Evolutionary conservation across 2,329 filamentous ascomycete genomes (phyloP), one percentile per base, ranked within the genome.

Genomic region (Hymenoscyphus repandus): DNA sequence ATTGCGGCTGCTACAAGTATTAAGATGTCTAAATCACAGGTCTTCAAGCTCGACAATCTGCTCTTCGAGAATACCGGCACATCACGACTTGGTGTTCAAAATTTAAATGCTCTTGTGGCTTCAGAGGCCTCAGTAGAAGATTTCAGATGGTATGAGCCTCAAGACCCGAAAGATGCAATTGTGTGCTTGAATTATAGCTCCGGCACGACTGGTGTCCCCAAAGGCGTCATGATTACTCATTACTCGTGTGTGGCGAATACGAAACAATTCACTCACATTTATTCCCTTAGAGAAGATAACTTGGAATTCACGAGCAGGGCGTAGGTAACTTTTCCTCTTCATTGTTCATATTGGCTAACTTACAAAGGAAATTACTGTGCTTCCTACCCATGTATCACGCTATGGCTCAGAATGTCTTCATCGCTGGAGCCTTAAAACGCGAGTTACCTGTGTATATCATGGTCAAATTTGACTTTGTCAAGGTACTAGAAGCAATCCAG

Each of bases 171-270:
- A 55, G 68, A 54, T 53, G 44, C 47, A 18, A 5, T 79, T 80
- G 1, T 80, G 85, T 58, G 84, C 81, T 77, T 95, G 55, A 93
- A 95, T 68, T 95, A 92, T 69, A 87, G 82, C 57, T 85, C 79
- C 12, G 85, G 89, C 3, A 95, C 90, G 1, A 95, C 90, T 0
- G 89, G 90, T 6, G 75, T 90, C 3, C 88, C 89, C 9, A 95
- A 95, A 66, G 90, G 90, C 10, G 89, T 93, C 12, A 86, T 88
- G 79, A 76, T 63, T 15, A 58, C 59, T 1, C 61, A 63, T 50
- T 54, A 50, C 18, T 51, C 53, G 12, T 64, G 61, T 42, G 51
- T 64, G 32, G 55, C 56, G 32, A 54, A 49, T 44, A 38, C 46
- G 9, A 50, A 50, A 31, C 84, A 88, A 68, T 67, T 75, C 33